Conservation (phyloP, 2,329 filamentous ascomycete genomes). For the Colletotrichum neosansevieriae region DNA sequence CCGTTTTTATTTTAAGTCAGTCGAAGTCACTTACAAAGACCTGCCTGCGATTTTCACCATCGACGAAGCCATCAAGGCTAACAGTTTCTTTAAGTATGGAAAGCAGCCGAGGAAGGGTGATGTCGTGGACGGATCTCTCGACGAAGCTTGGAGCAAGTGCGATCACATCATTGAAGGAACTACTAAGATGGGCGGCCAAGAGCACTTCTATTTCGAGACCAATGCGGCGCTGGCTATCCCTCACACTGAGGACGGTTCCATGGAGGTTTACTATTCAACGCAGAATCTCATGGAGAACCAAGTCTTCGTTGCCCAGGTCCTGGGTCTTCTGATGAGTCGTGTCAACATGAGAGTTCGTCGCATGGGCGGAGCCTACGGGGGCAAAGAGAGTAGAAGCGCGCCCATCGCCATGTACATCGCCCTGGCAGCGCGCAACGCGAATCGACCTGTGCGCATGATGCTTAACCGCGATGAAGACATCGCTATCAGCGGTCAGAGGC, state of each 20-base stretch:
- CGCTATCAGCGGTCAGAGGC: not conserved
- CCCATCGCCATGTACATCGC: constrained; percentile 10
- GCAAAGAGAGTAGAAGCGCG: not conserved
- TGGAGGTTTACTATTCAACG: not conserved
- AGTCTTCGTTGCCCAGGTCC: not conserved
- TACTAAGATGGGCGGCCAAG: not conserved
- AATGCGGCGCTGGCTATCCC: constrained; percentile 4
- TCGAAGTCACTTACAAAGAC: not conserved
- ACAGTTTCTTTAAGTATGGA: not conserved
- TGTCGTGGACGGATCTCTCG: not conserved
- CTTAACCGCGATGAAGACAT: constrained; percentile 7
- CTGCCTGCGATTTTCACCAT: not conserved
- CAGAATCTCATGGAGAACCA: not conserved
- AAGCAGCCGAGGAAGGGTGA: constrained; percentile 1
- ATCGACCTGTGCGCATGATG: constrained; percentile 7
- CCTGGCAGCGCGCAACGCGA: not conserved
- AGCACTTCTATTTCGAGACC: constrained; percentile 12
- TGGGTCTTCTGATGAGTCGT: not conserved
- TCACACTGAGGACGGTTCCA: constrained; percentile 1
- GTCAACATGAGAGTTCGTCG: constrained; percentile 6
- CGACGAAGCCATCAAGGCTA: not conserved
- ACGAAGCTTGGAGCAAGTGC: not conserved
- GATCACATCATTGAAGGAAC: not conserved
- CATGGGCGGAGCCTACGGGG: constrained; percentile 5
- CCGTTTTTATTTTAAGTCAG: no score